Conservation (phyloP, 1,284 basidiomycete genomes). For the Trametes polyzona region DNA sequence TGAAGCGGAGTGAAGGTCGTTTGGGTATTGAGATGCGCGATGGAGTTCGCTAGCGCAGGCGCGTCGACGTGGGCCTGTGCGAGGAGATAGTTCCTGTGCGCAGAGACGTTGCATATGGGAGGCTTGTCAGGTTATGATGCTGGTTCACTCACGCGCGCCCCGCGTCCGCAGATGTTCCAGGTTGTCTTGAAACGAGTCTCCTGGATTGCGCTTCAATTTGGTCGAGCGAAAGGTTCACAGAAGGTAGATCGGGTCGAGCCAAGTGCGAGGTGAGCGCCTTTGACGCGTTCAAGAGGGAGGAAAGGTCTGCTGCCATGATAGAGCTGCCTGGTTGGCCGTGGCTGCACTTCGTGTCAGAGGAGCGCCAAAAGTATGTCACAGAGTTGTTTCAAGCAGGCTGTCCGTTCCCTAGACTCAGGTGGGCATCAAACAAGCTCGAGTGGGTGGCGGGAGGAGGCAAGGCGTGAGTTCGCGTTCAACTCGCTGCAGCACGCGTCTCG, state of each 20-base stretch:
- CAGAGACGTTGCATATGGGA: neutral
- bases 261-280: constrained; percentile 77
- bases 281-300: constrained; percentile 70
- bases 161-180: constrained; percentile 61
- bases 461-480: constrained; percentile 12
- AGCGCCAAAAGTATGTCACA: neutral
- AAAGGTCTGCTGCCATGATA: constrained; percentile 58
- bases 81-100: constrained; percentile 75
- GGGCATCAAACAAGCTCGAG: neutral
- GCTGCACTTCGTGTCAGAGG: neutral
- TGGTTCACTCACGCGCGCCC: constrained; percentile 69
- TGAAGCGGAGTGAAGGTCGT: constrained; percentile 90
- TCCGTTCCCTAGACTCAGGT: neutral
- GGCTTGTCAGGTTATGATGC: neutral
- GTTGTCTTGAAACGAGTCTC: constrained; percentile 74
- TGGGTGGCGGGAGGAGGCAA: constrained; percentile 13
- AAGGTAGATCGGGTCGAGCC: constrained; percentile 77
- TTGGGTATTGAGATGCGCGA: constrained; percentile 81
- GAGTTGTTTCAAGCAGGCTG: neutral
- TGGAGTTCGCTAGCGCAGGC: constrained; percentile 76
- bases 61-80: constrained; percentile 92
- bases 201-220: constrained; percentile 91
- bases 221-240: constrained; percentile 86
- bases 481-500: constrained; percentile 11
- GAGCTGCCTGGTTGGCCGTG: neutral